Evolutionary conservation across 1,139 yeast genomes (phyloP).

Genomic region (Debaryomyces coudertii): DNA sequence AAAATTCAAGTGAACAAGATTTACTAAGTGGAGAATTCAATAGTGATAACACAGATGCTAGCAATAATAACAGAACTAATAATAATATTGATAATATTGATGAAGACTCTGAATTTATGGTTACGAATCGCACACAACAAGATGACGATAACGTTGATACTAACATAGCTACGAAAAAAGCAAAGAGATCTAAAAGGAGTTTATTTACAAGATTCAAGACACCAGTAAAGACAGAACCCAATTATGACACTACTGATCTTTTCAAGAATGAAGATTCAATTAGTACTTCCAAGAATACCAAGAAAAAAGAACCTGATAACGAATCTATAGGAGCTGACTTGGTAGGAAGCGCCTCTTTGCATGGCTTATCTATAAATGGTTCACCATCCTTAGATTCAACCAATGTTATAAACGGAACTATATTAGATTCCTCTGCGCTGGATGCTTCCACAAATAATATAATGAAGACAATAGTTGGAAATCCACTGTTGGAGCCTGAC

Average conservation of each 20-base stretch:
- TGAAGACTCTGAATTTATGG: conserved; percentile 7
- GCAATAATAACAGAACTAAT: neutral
- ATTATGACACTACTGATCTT: conserved; percentile 13
- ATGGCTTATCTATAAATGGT: conserved; percentile 25
- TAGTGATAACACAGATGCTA: neutral
- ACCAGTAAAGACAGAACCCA: conserved; percentile 27
- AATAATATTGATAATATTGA: conserved; percentile 4
- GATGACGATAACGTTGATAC: conserved; percentile 14
- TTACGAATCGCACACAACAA: neutral
- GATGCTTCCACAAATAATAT: conserved; percentile 17
- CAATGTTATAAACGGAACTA: conserved; percentile 22
- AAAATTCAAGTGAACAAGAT: neutral
- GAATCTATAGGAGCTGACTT: conserved; percentile 17
- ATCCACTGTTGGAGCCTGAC: conserved; percentile 36
- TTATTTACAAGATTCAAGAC: conserved; percentile 47
- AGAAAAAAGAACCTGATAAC: conserved; percentile 13
- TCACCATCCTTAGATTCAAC: conserved; percentile 23
- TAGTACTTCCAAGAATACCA: conserved; percentile 14
- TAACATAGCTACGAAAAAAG: conserved; percentile 27
- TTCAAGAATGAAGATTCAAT: conserved; percentile 11
- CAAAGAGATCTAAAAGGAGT: conserved; percentile 39
- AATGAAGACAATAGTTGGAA: neutral
- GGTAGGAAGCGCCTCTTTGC: conserved; percentile 17
- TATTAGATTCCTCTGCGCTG: conserved; percentile 16
- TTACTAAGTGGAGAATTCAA: conserved; percentile 7